Percentiles rank a stretch among this genome's conserved stretches.
These are phyloP conservation scores for Mycena metata DNA, from an alignment of 768 basidiomycete species.

Conservation along the genomic window DNA sequence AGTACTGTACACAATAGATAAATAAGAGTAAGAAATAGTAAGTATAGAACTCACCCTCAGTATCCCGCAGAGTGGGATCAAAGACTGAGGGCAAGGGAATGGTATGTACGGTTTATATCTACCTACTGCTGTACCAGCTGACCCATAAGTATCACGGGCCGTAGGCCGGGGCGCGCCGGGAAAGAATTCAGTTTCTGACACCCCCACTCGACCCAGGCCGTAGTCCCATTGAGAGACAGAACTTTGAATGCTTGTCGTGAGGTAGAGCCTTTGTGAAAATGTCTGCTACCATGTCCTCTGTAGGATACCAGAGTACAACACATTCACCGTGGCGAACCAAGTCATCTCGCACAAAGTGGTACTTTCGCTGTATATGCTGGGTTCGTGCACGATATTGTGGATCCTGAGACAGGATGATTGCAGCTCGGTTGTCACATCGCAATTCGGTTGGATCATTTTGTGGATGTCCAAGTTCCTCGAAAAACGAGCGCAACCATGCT, in stretches of 20 bases:
- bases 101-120: neutral
- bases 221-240: constrained; percentile 35
- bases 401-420: constrained; percentile 7
- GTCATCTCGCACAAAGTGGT: constrained; percentile 12
- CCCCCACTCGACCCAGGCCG: constrained; percentile 34
- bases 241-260: constrained; percentile 36
- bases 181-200: constrained; percentile 24
- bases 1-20: constrained; percentile 5
- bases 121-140: neutral
- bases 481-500: constrained; percentile 8
- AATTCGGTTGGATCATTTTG: constrained; percentile 1
- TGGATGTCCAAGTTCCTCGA: constrained; percentile 8
- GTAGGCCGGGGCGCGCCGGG: constrained; percentile 16
- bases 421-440: constrained; percentile 9
- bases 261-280: constrained; percentile 40
- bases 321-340: constrained; percentile 29
- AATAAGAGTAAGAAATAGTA: neutral
- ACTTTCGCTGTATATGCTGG: constrained; percentile 9
- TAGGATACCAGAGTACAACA: constrained; percentile 24
- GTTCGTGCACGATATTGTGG: constrained; percentile 6
- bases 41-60: neutral
- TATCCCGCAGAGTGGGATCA: constrained; percentile 12
- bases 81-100: constrained; percentile 7
- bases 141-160: constrained; percentile 9
- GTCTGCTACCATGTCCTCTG: constrained; percentile 46